phyloP scores from a whole-genome alignment of 805 yeast genomes.

The Myxozyma monticola region DNA sequence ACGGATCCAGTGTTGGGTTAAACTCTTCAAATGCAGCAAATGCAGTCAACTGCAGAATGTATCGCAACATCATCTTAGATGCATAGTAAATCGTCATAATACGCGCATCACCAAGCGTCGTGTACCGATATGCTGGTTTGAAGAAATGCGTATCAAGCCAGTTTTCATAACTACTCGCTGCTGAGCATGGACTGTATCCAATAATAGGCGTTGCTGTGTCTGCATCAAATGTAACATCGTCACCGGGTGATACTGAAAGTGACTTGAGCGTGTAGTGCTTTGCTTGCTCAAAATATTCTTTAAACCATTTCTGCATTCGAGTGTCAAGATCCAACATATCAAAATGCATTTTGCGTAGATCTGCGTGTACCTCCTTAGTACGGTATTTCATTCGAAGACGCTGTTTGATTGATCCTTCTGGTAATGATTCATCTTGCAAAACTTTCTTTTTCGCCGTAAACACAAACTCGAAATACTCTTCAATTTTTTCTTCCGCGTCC shows the following conservation, averaged over 20 bases:
- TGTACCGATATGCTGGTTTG: slow-evolving; percentile 5
- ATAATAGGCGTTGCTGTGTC: not conserved
- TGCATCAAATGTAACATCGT: slow-evolving; percentile 1
- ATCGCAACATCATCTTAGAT: slow-evolving; percentile 1
- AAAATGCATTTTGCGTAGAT: not conserved
- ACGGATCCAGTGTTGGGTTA: not conserved
- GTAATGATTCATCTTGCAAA: not conserved
- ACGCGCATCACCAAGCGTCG: slow-evolving; percentile 5
- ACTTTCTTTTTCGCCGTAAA: not conserved
- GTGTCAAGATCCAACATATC: slow-evolving; percentile 2
- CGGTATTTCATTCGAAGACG: slow-evolving; percentile 4
- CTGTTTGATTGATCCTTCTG: not conserved
- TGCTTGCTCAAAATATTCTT: not conserved
- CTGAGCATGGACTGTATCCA: slow-evolving; percentile 1
- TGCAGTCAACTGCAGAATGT: not conserved
- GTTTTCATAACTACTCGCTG: not conserved
- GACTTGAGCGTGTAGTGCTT: not conserved
- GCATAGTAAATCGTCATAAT: not conserved
- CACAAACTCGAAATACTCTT: not conserved
- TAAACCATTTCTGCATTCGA: slow-evolving; percentile 2
- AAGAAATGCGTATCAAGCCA: slow-evolving; percentile 17
- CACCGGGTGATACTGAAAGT: not conserved
- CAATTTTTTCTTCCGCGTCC: too few relatives aligned
- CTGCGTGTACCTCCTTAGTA: not conserved
- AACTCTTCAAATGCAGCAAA: not conserved